Percentiles rank a stretch among this genome's conserved stretches.
phyloP scores from a whole-genome alignment of 2,329 filamentous ascomycete species.

The Aspergillus carbonarius region DNA sequence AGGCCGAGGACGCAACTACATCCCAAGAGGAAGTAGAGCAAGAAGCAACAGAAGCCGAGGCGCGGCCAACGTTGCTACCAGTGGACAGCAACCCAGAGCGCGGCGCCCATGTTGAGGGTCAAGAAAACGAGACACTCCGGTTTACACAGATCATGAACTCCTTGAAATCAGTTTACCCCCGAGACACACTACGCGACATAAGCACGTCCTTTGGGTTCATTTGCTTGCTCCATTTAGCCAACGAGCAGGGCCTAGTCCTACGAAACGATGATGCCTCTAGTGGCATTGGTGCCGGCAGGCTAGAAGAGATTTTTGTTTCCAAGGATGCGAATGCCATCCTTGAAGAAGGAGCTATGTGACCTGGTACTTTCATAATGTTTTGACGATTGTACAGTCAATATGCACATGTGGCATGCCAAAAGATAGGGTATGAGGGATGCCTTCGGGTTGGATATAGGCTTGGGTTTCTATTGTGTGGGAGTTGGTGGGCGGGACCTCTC shows the following conservation, averaged over 20 bases:
- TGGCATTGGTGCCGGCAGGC: slow-evolving; percentile 28
- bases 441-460: slow-evolving; percentile 12
- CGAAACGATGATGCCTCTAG: slow-evolving; percentile 55
- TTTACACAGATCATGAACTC: slow-evolving; percentile 93
- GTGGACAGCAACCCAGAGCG: slow-evolving; percentile 28
- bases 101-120: slow-evolving; percentile 27
- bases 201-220: slow-evolving; percentile 94
- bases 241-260: slow-evolving; percentile 85
- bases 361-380: background rate
- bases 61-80: slow-evolving; percentile 38
- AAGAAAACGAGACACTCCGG: slow-evolving; percentile 61
- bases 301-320: slow-evolving; percentile 48
- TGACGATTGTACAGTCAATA: slow-evolving; percentile 9
- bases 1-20: slow-evolving; percentile 25
- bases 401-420: background rate
- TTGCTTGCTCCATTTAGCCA: slow-evolving; percentile 83
- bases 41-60: slow-evolving; percentile 26
- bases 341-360: slow-evolving; percentile 34
- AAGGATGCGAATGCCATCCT: slow-evolving; percentile 42
- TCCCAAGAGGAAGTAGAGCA: slow-evolving; percentile 6
- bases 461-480: slow-evolving; percentile 11
- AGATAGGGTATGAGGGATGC: slow-evolving; percentile 16
- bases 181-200: slow-evolving; percentile 85
- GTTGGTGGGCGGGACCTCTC: slow-evolving; percentile 12
- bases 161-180: slow-evolving; percentile 80